Base-by-base conservation (phyloP, 1,139 yeast species). In the Pichia sp. region DNA sequence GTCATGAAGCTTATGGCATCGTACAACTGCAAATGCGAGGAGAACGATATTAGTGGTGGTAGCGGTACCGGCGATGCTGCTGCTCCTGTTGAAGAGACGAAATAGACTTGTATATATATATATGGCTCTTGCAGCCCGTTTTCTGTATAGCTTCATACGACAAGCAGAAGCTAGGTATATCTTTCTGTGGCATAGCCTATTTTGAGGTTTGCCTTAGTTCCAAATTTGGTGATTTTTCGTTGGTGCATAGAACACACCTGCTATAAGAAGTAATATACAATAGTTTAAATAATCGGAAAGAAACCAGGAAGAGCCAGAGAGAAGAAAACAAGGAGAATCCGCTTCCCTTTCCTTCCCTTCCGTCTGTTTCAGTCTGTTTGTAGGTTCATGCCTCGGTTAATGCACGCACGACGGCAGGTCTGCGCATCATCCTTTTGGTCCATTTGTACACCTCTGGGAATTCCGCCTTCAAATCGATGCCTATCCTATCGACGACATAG, bases 381-480 rank as follows among this genome's bases (percentile, higher is more conserved):
- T n/a, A 34, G 5, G 3, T 31, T 40, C 41, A 48, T 12, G 50
- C 44, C 42, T 54, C 56, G 13, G 56, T 54, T 56, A 87, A 73
- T 5, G 95, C 95, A 60, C 89, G 77, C 41, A 85, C 76, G 41
- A 87, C 95, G 2, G 91, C 89, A 8, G 93, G 91, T 66, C 95
- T 78, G 71, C 91, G 79, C 95, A 87, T 86, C 95, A 87, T 87
- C 62, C 83, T 83, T 66, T 85, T 85, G 13, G 96, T 91, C 97
- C 97, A 91, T 68, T 89, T 89, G 74, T 87, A 90, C 50, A 90
- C 96, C 70, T 91, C 98, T 2, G 97, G 97, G 67, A 88, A 89
- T 67, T 91, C 97, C 25, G 80, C 79, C 67, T 86, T 85, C 62
- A 91, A 78, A 64, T 87, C 88, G 59, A 91, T 88, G 13, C 96